These are phyloP conservation scores for Candida ovalis DNA, from an alignment of 805 yeast genomes.

Conservation along the genomic window DNA sequence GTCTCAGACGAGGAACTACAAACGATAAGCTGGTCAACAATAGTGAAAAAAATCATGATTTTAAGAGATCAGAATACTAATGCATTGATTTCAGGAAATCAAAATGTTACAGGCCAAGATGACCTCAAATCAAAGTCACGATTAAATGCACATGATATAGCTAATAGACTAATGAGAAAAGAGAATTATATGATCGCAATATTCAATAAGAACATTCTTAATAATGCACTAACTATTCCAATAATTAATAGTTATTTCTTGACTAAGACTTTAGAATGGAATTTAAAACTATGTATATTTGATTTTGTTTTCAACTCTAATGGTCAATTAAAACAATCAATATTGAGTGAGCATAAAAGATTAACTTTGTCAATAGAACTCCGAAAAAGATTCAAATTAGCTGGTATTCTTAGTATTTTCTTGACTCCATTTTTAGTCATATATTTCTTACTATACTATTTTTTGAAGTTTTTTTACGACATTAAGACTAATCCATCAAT, in stretches of 20 bases:
- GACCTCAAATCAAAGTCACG: slow-evolving; percentile 70
- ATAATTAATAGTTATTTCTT: slow-evolving; percentile 36
- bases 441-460: slow-evolving; percentile 78
- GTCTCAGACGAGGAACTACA: slow-evolving; percentile 80
- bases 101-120: slow-evolving; percentile 30
- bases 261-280: slow-evolving; percentile 93
- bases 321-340: slow-evolving; percentile 73
- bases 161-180: slow-evolving; percentile 91
- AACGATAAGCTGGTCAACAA: slow-evolving; percentile 89
- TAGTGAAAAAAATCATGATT: slow-evolving; percentile 70
- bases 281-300: slow-evolving; percentile 78
- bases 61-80: slow-evolving; percentile 83
- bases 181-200: slow-evolving; percentile 92
- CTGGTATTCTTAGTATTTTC: slow-evolving; percentile 79
- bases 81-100: slow-evolving; percentile 50
- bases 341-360: slow-evolving; percentile 69
- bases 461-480: slow-evolving; percentile 89
- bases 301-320: slow-evolving; percentile 80
- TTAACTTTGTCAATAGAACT: slow-evolving; percentile 65
- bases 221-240: slow-evolving; percentile 51
- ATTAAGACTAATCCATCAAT: slow-evolving; percentile 84
- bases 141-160: slow-evolving; percentile 89
- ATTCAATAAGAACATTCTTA: slow-evolving; percentile 72
- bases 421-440: slow-evolving; percentile 82
- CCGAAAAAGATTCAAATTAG: slow-evolving; percentile 75